Evolutionary conservation across 1,139 yeast genomes (phyloP).

Genomic region (Yarrowia galli): DNA sequence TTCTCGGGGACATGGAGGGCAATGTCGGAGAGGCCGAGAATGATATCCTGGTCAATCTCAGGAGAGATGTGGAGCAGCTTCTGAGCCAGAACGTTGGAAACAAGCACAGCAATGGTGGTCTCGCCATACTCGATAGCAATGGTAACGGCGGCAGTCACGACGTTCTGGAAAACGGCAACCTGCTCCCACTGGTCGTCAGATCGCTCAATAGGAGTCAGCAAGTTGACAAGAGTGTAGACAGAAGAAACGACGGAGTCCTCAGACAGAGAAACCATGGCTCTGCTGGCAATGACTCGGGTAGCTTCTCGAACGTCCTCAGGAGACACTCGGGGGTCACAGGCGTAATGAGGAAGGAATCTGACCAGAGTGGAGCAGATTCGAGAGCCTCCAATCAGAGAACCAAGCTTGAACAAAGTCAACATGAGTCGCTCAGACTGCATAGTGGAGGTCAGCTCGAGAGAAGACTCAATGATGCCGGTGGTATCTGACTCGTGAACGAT

Average conservation of each 20-base stretch:
- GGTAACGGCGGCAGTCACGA: slow-evolving; percentile 74
- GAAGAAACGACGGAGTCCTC: slow-evolving; percentile 89
- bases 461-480: slow-evolving; percentile 50
- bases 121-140: slow-evolving; percentile 75
- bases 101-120: slow-evolving; percentile 77
- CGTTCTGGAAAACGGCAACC: slow-evolving; percentile 51
- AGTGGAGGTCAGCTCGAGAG: slow-evolving; percentile 49
- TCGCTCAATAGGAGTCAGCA: slow-evolving; percentile 64
- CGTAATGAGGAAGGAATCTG: slow-evolving; percentile 51
- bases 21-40: slow-evolving; percentile 65
- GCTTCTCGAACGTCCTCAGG: slow-evolving; percentile 47
- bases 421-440: slow-evolving; percentile 53
- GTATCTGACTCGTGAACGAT: slow-evolving; percentile 49
- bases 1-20: slow-evolving; percentile 66
- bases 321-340: slow-evolving; percentile 54
- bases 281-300: slow-evolving; percentile 53
- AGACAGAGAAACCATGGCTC: slow-evolving; percentile 58
- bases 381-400: slow-evolving; percentile 59
- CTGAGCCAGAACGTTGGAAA: slow-evolving; percentile 83
- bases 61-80: slow-evolving; percentile 62
- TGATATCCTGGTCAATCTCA: slow-evolving; percentile 52
- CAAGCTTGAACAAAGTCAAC: slow-evolving; percentile 60
- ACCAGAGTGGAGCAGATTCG: slow-evolving; percentile 48
- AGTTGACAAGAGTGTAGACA: slow-evolving; percentile 81
- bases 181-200: slow-evolving; percentile 39